These are phyloP conservation scores for Wickerhamiella alocasiicola DNA, from an alignment of 805 yeast genomes.

Conservation along the genomic window DNA sequence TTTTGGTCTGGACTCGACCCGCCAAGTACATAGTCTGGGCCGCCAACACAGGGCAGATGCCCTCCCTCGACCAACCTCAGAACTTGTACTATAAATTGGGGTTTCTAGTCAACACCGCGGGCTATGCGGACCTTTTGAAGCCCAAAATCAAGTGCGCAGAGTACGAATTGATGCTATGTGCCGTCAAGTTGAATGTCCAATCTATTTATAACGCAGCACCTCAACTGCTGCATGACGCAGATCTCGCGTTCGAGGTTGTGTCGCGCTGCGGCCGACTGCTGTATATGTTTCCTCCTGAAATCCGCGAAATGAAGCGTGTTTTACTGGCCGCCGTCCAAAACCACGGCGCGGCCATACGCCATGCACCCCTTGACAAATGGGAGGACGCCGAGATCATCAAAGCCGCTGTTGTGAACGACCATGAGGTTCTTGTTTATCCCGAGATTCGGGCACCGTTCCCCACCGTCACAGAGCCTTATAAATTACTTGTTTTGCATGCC, in stretches of 20 bases:
- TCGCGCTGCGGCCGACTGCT: background rate
- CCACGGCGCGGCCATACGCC: background rate
- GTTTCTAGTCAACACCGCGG: background rate
- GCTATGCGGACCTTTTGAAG: background rate
- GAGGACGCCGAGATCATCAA: background rate
- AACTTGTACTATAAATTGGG: slow-evolving; percentile 7
- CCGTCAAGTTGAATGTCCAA: background rate
- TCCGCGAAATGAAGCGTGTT: background rate
- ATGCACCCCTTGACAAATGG: background rate
- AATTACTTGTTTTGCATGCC: background rate
- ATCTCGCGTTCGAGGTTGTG: background rate
- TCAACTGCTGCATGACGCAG: background rate
- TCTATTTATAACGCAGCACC: background rate
- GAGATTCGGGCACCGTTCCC: background rate
- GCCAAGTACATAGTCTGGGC: slow-evolving; percentile 4
- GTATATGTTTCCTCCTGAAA: background rate
- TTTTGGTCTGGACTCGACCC: background rate
- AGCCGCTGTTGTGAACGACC: background rate
- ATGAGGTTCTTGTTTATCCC: background rate
- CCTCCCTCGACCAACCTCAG: background rate
- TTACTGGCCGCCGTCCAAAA: slow-evolving; percentile 3
- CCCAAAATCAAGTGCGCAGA: background rate
- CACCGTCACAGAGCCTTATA: background rate
- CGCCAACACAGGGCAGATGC: background rate
- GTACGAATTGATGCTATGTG: background rate